A percentile compares a stretch with the other conserved stretches of the same genome.
phyloP scores from a whole-genome alignment of 2,329 filamentous ascomycete genomes.

The Nakataea oryzae region DNA sequence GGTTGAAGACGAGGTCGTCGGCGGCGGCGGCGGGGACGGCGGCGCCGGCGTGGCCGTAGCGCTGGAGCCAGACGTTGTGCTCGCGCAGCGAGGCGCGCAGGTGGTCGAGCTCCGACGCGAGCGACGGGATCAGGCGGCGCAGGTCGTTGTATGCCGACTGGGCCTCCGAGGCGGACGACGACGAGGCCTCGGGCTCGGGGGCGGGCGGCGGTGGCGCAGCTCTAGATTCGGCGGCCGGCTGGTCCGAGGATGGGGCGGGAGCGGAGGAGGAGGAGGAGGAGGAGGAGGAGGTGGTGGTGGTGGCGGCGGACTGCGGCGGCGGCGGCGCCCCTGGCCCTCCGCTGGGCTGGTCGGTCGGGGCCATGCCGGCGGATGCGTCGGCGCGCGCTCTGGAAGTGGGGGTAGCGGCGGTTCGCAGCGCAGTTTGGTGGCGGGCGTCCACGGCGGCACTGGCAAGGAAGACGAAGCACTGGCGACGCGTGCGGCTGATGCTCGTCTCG shows the following conservation, averaged over 20 bases:
- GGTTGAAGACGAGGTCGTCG: not conserved
- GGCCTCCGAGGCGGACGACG: not conserved
- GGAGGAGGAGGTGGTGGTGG: not conserved
- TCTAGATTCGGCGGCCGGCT: too few species aligned
- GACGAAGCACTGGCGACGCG: too few species aligned
- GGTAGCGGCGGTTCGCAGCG: too few species aligned
- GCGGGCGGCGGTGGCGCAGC: not conserved
- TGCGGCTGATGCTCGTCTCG: too few species aligned
- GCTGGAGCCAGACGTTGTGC: constrained; percentile 19
- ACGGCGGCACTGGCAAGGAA: too few species aligned
- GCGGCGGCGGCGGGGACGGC: constrained; percentile 2
- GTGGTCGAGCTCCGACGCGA: constrained; percentile 17
- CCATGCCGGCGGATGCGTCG: not conserved
- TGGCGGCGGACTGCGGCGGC: too few species aligned
- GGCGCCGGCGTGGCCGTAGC: constrained; percentile 12
- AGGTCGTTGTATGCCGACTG: constrained; percentile 16
- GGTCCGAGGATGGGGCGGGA: not conserved
- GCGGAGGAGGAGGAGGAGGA: not conserved
- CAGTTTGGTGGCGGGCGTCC: too few species aligned
- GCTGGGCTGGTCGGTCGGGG: too few species aligned
- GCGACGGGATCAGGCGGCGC: constrained; percentile 14
- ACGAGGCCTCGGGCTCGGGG: not conserved
- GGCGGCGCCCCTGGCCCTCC: not conserved
- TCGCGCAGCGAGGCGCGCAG: constrained; percentile 17
- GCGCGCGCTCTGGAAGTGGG: not conserved